phyloP scores from a whole-genome alignment of 2,329 filamentous ascomycete genomes.

The Triangularia setosa region DNA sequence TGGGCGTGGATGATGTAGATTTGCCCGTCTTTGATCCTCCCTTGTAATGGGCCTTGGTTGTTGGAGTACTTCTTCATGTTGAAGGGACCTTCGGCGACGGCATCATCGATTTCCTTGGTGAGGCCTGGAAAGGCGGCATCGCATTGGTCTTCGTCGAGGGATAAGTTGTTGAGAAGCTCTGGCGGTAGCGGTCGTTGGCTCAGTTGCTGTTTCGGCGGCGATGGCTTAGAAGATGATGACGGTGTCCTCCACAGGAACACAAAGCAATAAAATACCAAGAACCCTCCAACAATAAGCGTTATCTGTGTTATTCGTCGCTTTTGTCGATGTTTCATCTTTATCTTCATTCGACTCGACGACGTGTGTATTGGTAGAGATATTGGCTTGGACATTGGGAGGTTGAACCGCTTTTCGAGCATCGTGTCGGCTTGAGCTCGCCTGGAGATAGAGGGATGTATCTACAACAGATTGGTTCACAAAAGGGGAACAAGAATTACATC shows the following conservation, averaged over 20 bases:
- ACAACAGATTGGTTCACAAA: neutral
- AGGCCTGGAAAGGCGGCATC: constrained; percentile 42
- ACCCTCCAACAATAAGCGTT: constrained; percentile 20
- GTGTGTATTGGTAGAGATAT: neutral
- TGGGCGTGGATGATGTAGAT: constrained; percentile 42
- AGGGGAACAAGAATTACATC: neutral
- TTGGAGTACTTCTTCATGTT: constrained; percentile 33
- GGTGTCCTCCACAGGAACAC: constrained; percentile 21
- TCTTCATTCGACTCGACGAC: constrained; percentile 10
- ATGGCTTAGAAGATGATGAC: neutral
- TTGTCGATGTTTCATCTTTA: constrained; percentile 6
- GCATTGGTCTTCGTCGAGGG: constrained; percentile 43
- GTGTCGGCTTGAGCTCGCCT: neutral
- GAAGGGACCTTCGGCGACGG: constrained; percentile 43
- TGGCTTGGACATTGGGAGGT: neutral
- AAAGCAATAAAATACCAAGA: constrained; percentile 27
- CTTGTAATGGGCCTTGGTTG: constrained; percentile 40
- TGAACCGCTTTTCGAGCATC: constrained; percentile 20
- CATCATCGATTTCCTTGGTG: constrained; percentile 43
- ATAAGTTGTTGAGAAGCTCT: constrained; percentile 33
- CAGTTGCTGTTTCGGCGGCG: neutral
- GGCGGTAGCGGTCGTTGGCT: constrained; percentile 10
- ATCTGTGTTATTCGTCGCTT: constrained; percentile 24
- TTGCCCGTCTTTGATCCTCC: constrained; percentile 40
- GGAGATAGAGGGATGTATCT: neutral